These are phyloP conservation scores for Apiotrichum montevideense DNA, from an alignment of 1,284 basidiomycete species.

Conservation along the genomic window DNA sequence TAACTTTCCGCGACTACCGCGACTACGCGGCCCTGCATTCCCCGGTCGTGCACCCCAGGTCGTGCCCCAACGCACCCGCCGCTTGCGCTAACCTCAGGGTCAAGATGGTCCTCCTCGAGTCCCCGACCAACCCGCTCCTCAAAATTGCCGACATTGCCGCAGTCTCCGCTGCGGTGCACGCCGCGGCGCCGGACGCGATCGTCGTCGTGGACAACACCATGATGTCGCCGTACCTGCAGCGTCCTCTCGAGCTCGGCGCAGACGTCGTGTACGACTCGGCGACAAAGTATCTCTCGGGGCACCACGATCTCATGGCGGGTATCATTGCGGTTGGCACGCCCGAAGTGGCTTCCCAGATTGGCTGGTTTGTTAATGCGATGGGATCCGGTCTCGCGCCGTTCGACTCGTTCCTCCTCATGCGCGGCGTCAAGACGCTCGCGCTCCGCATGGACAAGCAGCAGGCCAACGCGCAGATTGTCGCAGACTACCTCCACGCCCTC, in stretches of 20 bases:
- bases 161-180: slow-evolving; percentile 74
- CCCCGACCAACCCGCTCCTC: slow-evolving; percentile 93
- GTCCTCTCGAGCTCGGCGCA: slow-evolving; percentile 90
- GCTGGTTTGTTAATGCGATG: slow-evolving; percentile 90
- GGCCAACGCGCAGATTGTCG: slow-evolving; percentile 73
- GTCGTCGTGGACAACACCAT: slow-evolving; percentile 98
- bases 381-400: slow-evolving; percentile 96
- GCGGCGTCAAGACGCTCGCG: slow-evolving; percentile 94
- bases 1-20: too few relatives aligned
- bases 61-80: not conserved
- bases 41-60: too few relatives aligned
- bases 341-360: slow-evolving; percentile 81
- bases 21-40: too few relatives aligned
- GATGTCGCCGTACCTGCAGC: slow-evolving; percentile 98
- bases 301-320: slow-evolving; percentile 99
- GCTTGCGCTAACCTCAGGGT: slow-evolving; percentile 29
- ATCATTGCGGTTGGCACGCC: slow-evolving; percentile 87
- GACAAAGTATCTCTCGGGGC: slow-evolving; percentile 95
- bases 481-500: slow-evolving; percentile 74
- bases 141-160: slow-evolving; percentile 87
- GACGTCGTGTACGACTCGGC: slow-evolving; percentile 98
- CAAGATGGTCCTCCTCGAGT: slow-evolving; percentile 90
- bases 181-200: slow-evolving; percentile 70
- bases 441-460: slow-evolving; percentile 96
- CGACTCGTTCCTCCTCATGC: slow-evolving; percentile 90